Conservation (phyloP, 768 basidiomycete genomes). For the Amanita inopinata region DNA sequence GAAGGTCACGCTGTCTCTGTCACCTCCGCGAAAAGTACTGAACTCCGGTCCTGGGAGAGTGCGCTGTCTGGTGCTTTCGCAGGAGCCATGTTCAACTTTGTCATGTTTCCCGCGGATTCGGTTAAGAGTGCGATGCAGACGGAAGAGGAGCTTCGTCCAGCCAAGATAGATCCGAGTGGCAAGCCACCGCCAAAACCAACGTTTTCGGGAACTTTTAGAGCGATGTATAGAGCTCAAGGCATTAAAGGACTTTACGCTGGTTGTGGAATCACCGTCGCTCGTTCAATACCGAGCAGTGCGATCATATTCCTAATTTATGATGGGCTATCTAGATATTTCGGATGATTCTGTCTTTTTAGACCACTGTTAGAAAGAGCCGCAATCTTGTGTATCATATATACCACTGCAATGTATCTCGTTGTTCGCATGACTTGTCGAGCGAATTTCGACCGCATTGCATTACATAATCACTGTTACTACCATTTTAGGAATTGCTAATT, state of each 20-base stretch:
- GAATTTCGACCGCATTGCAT: too few relatives aligned
- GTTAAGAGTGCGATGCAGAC: slow-evolving; percentile 91
- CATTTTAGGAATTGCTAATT: too few relatives aligned
- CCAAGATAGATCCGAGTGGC: slow-evolving; percentile 4
- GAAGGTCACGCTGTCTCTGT: slow-evolving; percentile 11
- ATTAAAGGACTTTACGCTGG: slow-evolving; percentile 77
- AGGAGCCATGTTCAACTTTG: slow-evolving; percentile 70
- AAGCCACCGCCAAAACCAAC: slow-evolving; percentile 26
- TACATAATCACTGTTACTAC: too few relatives aligned
- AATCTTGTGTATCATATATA: neutral
- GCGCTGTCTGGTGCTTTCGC: slow-evolving; percentile 73
- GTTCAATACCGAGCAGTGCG: slow-evolving; percentile 78
- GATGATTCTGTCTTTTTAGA: slow-evolving; percentile 12
- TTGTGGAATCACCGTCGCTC: slow-evolving; percentile 77
- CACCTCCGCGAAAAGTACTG: slow-evolving; percentile 13
- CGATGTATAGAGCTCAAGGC: slow-evolving; percentile 69
- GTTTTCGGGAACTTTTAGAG: slow-evolving; percentile 49
- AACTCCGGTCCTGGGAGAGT: slow-evolving; percentile 60
- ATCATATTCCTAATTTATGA: slow-evolving; percentile 89
- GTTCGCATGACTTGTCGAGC: neutral
- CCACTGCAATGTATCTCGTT: neutral
- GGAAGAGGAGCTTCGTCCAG: slow-evolving; percentile 64
- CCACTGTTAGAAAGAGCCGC: neutral
- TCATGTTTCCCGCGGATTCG: slow-evolving; percentile 84
- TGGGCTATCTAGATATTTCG: slow-evolving; percentile 40